Percentiles rank a stretch among this genome's conserved stretches.
These are phyloP conservation scores for Alternaria conjuncta DNA, from an alignment of 2,329 filamentous ascomycete genomes.

Conservation along the genomic window DNA sequence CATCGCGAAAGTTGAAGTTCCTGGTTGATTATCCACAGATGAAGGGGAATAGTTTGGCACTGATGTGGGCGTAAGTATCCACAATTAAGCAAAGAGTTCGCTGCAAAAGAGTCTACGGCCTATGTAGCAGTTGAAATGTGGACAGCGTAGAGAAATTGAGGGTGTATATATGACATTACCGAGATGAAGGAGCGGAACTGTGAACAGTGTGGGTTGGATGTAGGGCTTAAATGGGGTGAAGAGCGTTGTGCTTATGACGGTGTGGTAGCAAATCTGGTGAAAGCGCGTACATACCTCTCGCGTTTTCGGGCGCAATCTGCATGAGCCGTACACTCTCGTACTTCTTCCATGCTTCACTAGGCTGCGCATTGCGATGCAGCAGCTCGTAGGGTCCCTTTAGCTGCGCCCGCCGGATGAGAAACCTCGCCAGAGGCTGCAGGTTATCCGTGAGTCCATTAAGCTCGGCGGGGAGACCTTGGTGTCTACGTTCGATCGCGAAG, in stretches of 20 bases:
- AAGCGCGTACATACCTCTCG: not conserved
- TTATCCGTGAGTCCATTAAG: constrained; percentile 7
- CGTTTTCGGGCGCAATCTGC: not conserved
- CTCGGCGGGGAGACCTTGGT: constrained; percentile 8
- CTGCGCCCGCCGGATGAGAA: constrained; percentile 19
- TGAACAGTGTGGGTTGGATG: not conserved
- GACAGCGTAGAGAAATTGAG: not conserved
- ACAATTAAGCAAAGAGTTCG: not conserved
- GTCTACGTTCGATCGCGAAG: constrained; percentile 11
- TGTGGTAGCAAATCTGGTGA: not conserved
- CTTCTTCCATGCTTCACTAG: constrained; percentile 11
- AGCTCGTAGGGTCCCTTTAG: constrained; percentile 20
- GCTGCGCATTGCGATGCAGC: constrained; percentile 7
- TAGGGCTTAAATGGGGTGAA: not conserved
- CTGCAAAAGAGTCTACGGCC: not conserved
- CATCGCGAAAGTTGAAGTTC: not conserved
- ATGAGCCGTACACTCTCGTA: constrained; percentile 2
- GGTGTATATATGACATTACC: not conserved
- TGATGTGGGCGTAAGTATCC: not conserved
- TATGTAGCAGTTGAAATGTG: not conserved
- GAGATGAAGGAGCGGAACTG: not conserved
- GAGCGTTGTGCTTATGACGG: not conserved
- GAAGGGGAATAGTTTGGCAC: not conserved
- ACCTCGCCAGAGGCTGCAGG: constrained; percentile 13
- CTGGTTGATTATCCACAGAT: not conserved